phyloP scores from a whole-genome alignment of 495 filamentous ascomycete genomes.

The Hyaloscypha hepaticicola region DNA sequence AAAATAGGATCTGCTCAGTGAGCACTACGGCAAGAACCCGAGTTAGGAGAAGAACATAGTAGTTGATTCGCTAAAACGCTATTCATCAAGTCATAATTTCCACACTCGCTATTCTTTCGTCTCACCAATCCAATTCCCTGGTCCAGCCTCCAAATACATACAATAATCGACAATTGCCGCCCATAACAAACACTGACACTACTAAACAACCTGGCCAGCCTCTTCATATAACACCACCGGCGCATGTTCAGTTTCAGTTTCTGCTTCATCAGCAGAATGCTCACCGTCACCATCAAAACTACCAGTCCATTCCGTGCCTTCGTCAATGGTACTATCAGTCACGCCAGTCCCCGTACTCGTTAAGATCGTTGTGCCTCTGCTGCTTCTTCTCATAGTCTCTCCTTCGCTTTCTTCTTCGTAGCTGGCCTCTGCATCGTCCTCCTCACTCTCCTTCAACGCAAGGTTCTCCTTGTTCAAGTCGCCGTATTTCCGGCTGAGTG shows the following conservation, averaged over 20 bases:
- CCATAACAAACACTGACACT: background rate
- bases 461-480: slow-evolving; percentile 49
- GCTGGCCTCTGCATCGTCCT: slow-evolving; percentile 35
- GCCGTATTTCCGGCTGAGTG: slow-evolving; percentile 40
- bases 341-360: slow-evolving; percentile 23
- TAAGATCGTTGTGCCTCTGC: slow-evolving; percentile 25
- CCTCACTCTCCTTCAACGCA: slow-evolving; percentile 45
- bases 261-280: slow-evolving; percentile 10
- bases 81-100: slow-evolving; percentile 27
- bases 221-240: slow-evolving; percentile 27
- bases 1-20: background rate
- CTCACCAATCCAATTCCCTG: background rate
- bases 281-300: slow-evolving; percentile 28
- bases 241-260: slow-evolving; percentile 1
- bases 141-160: background rate
- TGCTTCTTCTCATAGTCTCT: slow-evolving; percentile 28
- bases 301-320: slow-evolving; percentile 30
- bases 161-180: slow-evolving; percentile 11
- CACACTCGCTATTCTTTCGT: slow-evolving; percentile 2
- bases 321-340: slow-evolving; percentile 30
- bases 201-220: slow-evolving; percentile 21
- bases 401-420: slow-evolving; percentile 35
- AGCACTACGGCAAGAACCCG: background rate
- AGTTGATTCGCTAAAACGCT: slow-evolving; percentile 22
- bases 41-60: too few relatives aligned